phyloP scores from a whole-genome alignment of 352 stramenopile species.

The Thalassiosira livingstoniorum region DNA sequence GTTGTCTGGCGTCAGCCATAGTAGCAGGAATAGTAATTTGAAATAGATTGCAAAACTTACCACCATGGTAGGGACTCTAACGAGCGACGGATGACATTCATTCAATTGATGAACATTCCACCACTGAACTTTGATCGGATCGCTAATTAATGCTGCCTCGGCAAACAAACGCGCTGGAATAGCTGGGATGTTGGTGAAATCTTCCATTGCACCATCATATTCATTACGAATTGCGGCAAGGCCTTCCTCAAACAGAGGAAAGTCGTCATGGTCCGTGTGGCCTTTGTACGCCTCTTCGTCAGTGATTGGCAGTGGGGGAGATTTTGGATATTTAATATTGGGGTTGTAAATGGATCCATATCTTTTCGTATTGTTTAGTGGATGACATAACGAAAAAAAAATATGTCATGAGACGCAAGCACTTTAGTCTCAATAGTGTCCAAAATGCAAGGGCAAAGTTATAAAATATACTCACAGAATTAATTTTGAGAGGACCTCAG shows the following conservation, averaged over 20 bases:
- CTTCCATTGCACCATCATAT: conserved; percentile 78
- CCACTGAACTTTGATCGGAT: conserved; percentile 82
- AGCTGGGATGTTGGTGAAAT: conserved; percentile 79
- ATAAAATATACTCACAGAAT: conserved; percentile 66
- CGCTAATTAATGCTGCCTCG: conserved; percentile 69
- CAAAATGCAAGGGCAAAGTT: too few species aligned
- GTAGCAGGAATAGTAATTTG: neutral
- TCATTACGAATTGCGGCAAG: conserved; percentile 57
- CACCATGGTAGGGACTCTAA: conserved; percentile 80
- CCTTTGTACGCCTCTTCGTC: conserved; percentile 15
- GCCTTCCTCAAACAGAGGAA: conserved; percentile 35
- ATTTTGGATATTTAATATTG: conserved; percentile 68
- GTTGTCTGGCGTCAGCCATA: neutral
- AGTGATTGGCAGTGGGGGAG: conserved; percentile 47
- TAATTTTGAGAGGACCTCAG: conserved; percentile 72
- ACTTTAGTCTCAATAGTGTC: too few species aligned
- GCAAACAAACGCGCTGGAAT: conserved; percentile 67
- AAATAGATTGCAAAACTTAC: conserved; percentile 33
- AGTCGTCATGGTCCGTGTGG: conserved; percentile 44
- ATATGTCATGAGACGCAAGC: too few species aligned
- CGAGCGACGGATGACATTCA: conserved; percentile 75
- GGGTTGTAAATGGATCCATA: conserved; percentile 83
- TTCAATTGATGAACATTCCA: conserved; percentile 83
- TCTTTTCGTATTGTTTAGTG: conserved; percentile 12
- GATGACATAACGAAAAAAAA: too few species aligned